Base-by-base conservation (phyloP, 306 rosid species). In the Vicia faba region DNA sequence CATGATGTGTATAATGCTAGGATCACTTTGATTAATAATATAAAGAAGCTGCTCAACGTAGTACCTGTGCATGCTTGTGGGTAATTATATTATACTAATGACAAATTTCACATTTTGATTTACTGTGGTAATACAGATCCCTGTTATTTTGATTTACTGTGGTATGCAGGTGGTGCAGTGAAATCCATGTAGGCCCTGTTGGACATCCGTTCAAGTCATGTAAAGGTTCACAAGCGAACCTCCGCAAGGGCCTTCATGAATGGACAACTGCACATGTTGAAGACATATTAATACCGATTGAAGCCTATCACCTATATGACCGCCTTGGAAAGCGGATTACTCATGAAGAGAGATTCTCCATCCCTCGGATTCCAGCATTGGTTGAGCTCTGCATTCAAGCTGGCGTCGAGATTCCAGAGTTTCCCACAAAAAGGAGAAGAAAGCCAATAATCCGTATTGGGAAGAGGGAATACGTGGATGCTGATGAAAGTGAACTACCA, bases 201-300 rank as follows among this genome's bases (percentile, higher is more conserved):
- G 99, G 99, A 69, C 99, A 89, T 86, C 99, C 99, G 46, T 90
- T 93, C 82, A 85, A 75, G 75, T 90, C 97, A 7, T 93, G 99
- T 71, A 86, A 66, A 81, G 99, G 99, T 33, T 26, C 79, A 41
- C 76, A 79, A 31, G 45, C 89, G 56, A 84, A 66, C 64, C n/a
- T 72, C 61, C 88, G 99, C 59, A 86, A 86, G 68, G 80, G 96
- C 18, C 78, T 83, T 56, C 97, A 93, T 43, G 95, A 82, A 43
- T 90, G 99, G 99, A 78, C 85, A 41, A 76, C 46, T 74, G 92
- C 89, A 41, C 69, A 70, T 8, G 74, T 88, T 60, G 99, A 93
- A 59, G 99, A 93, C 79, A 51, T 93, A 77, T 78, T 93, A 73
- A 71, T 75, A 39, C 89, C 96, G 1, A 46, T 93, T 26, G 99